phyloP scores from a whole-genome alignment of 257 asterid species.

The Solanum sitiens region DNA sequence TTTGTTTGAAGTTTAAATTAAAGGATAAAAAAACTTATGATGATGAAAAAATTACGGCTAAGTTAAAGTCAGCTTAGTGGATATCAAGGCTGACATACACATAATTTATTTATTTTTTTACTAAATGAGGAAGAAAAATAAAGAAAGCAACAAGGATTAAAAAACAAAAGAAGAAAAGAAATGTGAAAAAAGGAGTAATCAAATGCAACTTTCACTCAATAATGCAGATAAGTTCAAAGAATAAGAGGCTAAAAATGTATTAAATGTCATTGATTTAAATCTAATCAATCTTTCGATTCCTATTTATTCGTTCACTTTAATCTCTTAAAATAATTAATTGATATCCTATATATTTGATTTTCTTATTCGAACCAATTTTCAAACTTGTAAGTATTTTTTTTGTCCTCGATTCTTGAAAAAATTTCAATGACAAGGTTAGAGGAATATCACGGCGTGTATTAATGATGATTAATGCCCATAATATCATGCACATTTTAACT shows the following conservation, averaged over 20 bases:
- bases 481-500: neutral
- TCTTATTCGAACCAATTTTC: neutral
- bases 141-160: neutral
- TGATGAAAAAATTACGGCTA: neutral
- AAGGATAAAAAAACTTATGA: neutral
- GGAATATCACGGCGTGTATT: neutral
- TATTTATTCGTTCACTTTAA: too few species aligned
- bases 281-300: neutral
- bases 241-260: neutral
- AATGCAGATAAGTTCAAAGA: neutral
- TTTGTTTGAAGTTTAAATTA: constrained; percentile 11
- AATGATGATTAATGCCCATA: neutral
- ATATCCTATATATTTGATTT: neutral
- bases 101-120: neutral
- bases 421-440: neutral
- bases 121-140: neutral
- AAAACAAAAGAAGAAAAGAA: neutral
- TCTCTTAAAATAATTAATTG: neutral
- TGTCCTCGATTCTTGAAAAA: neutral
- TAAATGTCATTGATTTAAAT: neutral
- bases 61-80: neutral
- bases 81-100: neutral
- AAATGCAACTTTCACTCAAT: neutral
- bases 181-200: neutral
- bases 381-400: neutral